phyloP scores from a whole-genome alignment of 352 stramenopile genomes.

The Paralagenidium karlingii region DNA sequence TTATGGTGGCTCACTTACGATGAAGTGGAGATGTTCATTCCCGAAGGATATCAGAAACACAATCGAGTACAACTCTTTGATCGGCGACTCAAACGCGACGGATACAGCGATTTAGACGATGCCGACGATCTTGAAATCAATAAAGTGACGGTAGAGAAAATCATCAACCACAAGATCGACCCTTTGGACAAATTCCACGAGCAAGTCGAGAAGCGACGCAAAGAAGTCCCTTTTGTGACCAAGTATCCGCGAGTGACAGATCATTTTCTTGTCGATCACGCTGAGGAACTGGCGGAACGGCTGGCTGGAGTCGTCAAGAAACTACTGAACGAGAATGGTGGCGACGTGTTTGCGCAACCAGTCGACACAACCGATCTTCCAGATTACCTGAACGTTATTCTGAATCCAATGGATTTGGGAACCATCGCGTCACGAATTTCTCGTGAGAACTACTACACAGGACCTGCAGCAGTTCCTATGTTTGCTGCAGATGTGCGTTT shows the following conservation, averaged over 20 bases:
- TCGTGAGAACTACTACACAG: conserved; percentile 75
- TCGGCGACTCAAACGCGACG: conserved; percentile 63
- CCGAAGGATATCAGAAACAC: conserved; percentile 75
- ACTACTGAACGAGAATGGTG: conserved; percentile 67
- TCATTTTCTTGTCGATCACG: conserved; percentile 70
- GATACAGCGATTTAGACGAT: conserved; percentile 76
- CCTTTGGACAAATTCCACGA: conserved; percentile 70
- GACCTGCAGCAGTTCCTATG: conserved; percentile 45
- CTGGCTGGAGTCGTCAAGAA: conserved; percentile 71
- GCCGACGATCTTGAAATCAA: conserved; percentile 80
- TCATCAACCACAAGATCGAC: conserved; percentile 78
- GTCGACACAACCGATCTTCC: conserved; percentile 56
- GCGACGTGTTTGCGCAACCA: conserved; percentile 69
- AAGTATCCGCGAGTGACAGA: conserved; percentile 70
- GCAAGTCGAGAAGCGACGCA: conserved; percentile 62
- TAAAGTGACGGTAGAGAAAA: conserved; percentile 82
- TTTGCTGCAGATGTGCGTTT: conserved; percentile 78
- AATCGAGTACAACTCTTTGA: conserved; percentile 79
- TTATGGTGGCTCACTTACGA: conserved; percentile 82
- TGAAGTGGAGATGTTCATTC: conserved; percentile 75
- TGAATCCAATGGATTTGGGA: conserved; percentile 82
- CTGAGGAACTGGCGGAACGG: conserved; percentile 49
- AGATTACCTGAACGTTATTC: conserved; percentile 80
- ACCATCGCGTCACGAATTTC: conserved; percentile 55
- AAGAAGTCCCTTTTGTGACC: conserved; percentile 26